Evolutionary conservation across 2,329 filamentous ascomycete species (phyloP), one percentile per base, ranked within the genome.

Genomic region (Epichloe glyceriae): DNA sequence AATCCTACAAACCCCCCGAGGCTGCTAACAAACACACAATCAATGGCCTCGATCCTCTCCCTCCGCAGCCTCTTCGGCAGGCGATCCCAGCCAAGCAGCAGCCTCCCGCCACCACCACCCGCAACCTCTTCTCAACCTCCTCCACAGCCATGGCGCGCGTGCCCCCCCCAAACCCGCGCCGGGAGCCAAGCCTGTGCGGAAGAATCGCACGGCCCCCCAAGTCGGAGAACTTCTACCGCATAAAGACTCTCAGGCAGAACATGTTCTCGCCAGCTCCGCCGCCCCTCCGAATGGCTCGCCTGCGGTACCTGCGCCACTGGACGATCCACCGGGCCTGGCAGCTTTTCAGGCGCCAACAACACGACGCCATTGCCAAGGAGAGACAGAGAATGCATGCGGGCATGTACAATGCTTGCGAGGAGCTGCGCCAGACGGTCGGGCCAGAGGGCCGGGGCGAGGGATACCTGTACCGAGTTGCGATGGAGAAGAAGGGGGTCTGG

Each of bases 301-400:
- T 85, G 68, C 83, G 93, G 51, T 79, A 82, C 68, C 82, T 98
- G 56, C 87, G 93, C 45, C 93, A 98, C 75, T 98, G 93, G 93
- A 97, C 93, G 48, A 97, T 98, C 68, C 90, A 97, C 74, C 89
- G 93, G 60, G 91, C 91, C 20, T 97, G 90, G 88, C 77, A 87
- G 61, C 75, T 97, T 33, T 85, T 85, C 70, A 82, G 83, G 60
- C 78, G 83, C 58, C 79, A 86, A 64, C 76, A 82, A 60, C 82
- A 82, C 46, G 73, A 78, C 56, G 70, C 73, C 37, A 76, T 81
- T 48, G 76, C 86, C 64, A 71, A 75, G 50, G 87, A 90, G 65
- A 76, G 96, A 45, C 80, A 88, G 70, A 76, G 86, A 53, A 77
- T 82, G 73, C 89, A 90, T 70, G 83, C 87, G 63, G 80, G 80